These are phyloP conservation scores for Pholiota microspora DNA, from an alignment of 768 basidiomycete species.

Conservation along the genomic window DNA sequence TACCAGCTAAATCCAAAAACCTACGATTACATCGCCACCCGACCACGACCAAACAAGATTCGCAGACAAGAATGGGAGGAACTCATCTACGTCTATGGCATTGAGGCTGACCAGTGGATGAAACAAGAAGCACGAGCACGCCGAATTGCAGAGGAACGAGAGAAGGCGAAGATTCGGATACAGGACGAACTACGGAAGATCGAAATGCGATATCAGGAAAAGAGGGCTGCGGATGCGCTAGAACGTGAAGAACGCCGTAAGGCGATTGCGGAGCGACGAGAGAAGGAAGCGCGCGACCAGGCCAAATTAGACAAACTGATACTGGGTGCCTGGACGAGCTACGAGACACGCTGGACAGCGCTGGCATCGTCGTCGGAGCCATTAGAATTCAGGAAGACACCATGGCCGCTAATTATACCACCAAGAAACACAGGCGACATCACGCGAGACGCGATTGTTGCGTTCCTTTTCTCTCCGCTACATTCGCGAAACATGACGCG, in stretches of 20 bases:
- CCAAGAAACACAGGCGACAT: conserved; percentile 50
- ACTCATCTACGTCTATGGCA: conserved; percentile 47
- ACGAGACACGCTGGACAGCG: conserved; percentile 66
- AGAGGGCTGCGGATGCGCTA: conserved; percentile 47
- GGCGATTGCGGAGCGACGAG: conserved; percentile 34
- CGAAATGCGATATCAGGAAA: conserved; percentile 48
- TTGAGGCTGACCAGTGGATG: conserved; percentile 54
- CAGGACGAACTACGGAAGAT: conserved; percentile 57
- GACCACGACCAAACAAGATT: conserved; percentile 15
- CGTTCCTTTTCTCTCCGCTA: conserved; percentile 62
- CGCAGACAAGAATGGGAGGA: conserved; percentile 50
- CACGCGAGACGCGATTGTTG: conserved; percentile 47
- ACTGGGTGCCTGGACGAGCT: conserved; percentile 55
- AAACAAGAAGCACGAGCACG: conserved; percentile 44
- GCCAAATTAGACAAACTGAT: conserved; percentile 42
- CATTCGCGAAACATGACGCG: conserved; percentile 58
- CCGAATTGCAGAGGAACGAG: conserved; percentile 42
- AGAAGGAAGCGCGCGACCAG: conserved; percentile 44
- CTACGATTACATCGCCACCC: not conserved
- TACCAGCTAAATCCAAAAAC: conserved; percentile 23
- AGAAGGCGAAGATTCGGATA: conserved; percentile 42
- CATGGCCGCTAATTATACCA: conserved; percentile 60
- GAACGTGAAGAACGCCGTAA: conserved; percentile 43
- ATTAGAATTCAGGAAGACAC: conserved; percentile 60
- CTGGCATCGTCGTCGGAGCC: conserved; percentile 42